phyloP scores from a whole-genome alignment of 1,284 basidiomycete genomes.

The Athelia psychrophila region DNA sequence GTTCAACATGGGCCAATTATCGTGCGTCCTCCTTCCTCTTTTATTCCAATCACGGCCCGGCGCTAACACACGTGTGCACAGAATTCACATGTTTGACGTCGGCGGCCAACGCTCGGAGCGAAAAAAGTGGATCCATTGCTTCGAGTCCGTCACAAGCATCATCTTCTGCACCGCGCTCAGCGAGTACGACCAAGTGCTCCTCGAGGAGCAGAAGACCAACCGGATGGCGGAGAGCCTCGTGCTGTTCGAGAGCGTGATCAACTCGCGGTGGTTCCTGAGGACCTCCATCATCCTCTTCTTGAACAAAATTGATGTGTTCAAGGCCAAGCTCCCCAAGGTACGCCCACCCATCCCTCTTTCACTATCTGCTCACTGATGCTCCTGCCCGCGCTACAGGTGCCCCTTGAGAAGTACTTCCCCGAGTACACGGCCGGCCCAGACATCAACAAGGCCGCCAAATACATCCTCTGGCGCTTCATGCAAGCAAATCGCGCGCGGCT shows the following conservation, averaged over 20 bases:
- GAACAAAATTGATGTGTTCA: constrained; percentile 97
- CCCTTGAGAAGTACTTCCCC: constrained; percentile 88
- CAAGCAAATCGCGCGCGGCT: constrained; percentile 89
- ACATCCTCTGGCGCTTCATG: constrained; percentile 96
- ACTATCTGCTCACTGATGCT: neutral
- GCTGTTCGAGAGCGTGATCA: constrained; percentile 95
- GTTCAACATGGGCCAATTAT: constrained; percentile 66
- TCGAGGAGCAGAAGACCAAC: constrained; percentile 87
- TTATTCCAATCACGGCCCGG: constrained; percentile 42
- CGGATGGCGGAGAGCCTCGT: constrained; percentile 94
- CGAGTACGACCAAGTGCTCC: constrained; percentile 90
- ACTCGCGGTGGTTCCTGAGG: constrained; percentile 95
- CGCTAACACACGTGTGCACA: constrained; percentile 22
- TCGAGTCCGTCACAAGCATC: constrained; percentile 93
- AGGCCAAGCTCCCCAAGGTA: constrained; percentile 86
- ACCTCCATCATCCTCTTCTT: constrained; percentile 92
- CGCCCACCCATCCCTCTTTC: constrained; percentile 4
- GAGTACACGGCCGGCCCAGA: constrained; percentile 93
- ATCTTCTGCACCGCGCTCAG: constrained; percentile 94
- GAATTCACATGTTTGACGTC: constrained; percentile 95
- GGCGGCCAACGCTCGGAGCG: constrained; percentile 92
- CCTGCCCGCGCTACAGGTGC: constrained; percentile 44
- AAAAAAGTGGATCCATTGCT: constrained; percentile 95
- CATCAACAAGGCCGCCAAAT: constrained; percentile 98
- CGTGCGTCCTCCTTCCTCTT: constrained; percentile 62